Conservation (phyloP, 768 basidiomycete species). For the Rhizopogon vesiculosus region DNA sequence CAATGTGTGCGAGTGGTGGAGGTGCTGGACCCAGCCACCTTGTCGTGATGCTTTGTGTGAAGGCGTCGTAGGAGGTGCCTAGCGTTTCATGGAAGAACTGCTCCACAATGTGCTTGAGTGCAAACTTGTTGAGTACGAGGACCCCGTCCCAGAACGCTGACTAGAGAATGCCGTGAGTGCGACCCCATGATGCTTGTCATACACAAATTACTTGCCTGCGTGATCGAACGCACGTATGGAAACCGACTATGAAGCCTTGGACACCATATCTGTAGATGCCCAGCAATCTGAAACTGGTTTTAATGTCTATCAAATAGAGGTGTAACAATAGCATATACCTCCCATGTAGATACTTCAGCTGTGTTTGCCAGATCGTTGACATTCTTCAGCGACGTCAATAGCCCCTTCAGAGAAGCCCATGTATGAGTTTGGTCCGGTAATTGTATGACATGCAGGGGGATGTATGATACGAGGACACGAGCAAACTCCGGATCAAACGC, state of each 20-base stretch:
- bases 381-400: conserved; percentile 57
- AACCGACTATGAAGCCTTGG: conserved; percentile 34
- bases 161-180: conserved; percentile 28
- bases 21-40: conserved; percentile 34
- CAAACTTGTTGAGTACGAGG: conserved; percentile 46
- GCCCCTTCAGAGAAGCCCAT: conserved; percentile 44
- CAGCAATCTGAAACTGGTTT: conserved; percentile 36
- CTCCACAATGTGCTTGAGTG: conserved; percentile 52
- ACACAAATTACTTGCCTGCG: conserved; percentile 42
- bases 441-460: conserved; percentile 61
- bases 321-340: conserved; percentile 35
- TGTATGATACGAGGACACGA: conserved; percentile 60
- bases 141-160: conserved; percentile 55
- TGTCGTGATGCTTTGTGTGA: conserved; percentile 33
- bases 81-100: conserved; percentile 62
- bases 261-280: conserved; percentile 46
- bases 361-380: conserved; percentile 40
- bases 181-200: background rate
- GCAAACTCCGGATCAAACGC: conserved; percentile 67
- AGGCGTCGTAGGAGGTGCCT: conserved; percentile 46
- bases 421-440: conserved; percentile 43
- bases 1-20: conserved; percentile 37
- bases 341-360: conserved; percentile 52
- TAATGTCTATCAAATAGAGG: background rate
- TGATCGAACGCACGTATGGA: conserved; percentile 60